Evolutionary conservation across 73 alveolate genomes (phyloP).

Genomic region (Paramecium pentaurelia): DNA sequence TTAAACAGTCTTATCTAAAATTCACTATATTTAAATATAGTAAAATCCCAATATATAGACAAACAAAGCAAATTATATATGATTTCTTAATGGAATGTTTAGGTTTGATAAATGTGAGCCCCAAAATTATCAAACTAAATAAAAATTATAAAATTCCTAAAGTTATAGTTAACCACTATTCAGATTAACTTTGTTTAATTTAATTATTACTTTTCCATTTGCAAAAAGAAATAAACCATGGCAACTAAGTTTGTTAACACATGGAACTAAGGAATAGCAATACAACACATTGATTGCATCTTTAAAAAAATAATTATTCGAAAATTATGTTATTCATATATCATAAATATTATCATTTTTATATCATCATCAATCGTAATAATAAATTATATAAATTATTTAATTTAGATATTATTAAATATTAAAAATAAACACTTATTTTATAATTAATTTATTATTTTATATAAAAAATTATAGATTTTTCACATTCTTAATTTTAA

Average conservation of each 20-base stretch:
- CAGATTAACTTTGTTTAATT: background rate
- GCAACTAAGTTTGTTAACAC: background rate
- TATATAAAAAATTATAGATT: background rate
- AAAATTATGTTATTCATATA: background rate
- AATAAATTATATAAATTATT: background rate
- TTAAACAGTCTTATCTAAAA: background rate
- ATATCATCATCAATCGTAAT: background rate
- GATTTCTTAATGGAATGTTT: background rate
- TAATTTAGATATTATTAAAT: background rate
- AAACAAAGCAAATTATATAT: background rate
- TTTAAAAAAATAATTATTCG: background rate
- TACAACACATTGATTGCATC: background rate
- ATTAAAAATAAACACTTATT: background rate
- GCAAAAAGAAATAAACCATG: background rate
- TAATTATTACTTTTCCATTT: background rate
- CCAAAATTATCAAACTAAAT: background rate
- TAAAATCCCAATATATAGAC: background rate
- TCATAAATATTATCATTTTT: background rate
- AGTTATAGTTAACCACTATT: background rate
- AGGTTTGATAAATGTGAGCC: background rate
- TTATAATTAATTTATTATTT: no score
- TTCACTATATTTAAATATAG: background rate
- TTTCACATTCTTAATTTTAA: constrained; percentile 71
- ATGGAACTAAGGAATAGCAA: background rate
- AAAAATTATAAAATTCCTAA: background rate